These are phyloP conservation scores for Suillus spraguei DNA, from an alignment of 768 basidiomycete genomes.

Conservation along the genomic window DNA sequence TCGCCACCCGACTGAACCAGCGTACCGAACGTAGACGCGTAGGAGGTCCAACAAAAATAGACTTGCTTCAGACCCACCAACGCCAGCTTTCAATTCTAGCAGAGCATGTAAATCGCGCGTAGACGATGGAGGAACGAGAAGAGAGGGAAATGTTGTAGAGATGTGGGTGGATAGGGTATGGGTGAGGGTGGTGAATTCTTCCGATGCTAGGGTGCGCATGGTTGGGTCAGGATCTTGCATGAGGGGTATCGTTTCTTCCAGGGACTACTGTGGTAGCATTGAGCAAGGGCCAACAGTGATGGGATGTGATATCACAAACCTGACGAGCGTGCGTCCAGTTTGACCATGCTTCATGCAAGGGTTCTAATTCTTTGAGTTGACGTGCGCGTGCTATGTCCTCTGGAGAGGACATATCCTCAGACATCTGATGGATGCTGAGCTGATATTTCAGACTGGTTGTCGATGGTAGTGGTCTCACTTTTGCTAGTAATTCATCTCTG, in stretches of 20 bases:
- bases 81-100: conserved; percentile 90
- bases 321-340: conserved; percentile 56
- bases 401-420: conserved; percentile 52
- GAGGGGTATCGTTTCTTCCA: conserved; percentile 62
- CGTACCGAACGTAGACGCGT: conserved; percentile 78
- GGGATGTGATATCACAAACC: conserved; percentile 42
- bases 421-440: conserved; percentile 39
- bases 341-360: conserved; percentile 69
- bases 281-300: conserved; percentile 14
- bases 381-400: conserved; percentile 63
- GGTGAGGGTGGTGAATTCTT: conserved; percentile 59
- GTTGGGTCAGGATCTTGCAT: conserved; percentile 73
- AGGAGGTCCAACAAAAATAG: conserved; percentile 79
- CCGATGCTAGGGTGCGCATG: conserved; percentile 73
- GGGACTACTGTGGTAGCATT: conserved; percentile 51
- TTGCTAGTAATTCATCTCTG: conserved; percentile 27
- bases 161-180: conserved; percentile 29
- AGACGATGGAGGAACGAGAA: conserved; percentile 72
- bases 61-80: conserved; percentile 87
- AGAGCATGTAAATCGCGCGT: conserved; percentile 74
- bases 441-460: not conserved
- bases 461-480: conserved; percentile 32
- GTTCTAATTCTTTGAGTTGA: conserved; percentile 68
- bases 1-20: conserved; percentile 60
- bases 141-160: conserved; percentile 57